Percentiles rank a stretch among this genome's conserved stretches.
These are phyloP conservation scores for Fusarium papillatum DNA, from an alignment of 2,329 filamentous ascomycete species.

Conservation along the genomic window DNA sequence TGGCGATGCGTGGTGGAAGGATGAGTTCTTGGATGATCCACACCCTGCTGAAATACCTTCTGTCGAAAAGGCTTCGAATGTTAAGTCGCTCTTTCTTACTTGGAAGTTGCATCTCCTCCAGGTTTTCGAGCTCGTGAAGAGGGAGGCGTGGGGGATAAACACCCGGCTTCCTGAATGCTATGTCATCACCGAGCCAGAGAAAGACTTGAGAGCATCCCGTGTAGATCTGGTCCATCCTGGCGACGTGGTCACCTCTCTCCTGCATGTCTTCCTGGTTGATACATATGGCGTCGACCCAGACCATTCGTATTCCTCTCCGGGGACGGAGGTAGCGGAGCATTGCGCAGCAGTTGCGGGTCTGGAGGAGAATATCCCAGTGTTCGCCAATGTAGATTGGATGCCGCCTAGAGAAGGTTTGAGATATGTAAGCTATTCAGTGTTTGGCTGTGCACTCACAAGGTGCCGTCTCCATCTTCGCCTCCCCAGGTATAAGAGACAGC, in stretches of 20 bases:
- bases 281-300: not conserved
- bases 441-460: not conserved
- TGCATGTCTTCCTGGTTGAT: not conserved
- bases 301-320: not conserved
- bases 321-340: not conserved
- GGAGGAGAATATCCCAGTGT: not conserved
- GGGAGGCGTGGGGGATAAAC: not conserved
- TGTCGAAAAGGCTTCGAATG: not conserved
- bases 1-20: not conserved
- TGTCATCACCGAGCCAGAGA: not conserved
- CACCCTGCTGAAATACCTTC: not conserved
- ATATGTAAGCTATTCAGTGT: rapidly evolving
- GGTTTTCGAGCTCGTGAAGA: not conserved
- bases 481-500: not conserved
- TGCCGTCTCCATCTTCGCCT: not conserved
- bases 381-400: not conserved
- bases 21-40: not conserved
- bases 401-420: not conserved
- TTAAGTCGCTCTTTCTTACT: not conserved
- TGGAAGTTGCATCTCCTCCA: not conserved
- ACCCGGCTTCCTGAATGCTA: not conserved
- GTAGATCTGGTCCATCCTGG: not conserved
- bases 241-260: not conserved
- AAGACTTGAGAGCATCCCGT: not conserved
- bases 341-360: not conserved